A percentile compares a stretch with the other conserved stretches of the same genome.
These are phyloP conservation scores for Hymenoscyphus albidus DNA, from an alignment of 2,329 filamentous ascomycete species.

Conservation along the genomic window DNA sequence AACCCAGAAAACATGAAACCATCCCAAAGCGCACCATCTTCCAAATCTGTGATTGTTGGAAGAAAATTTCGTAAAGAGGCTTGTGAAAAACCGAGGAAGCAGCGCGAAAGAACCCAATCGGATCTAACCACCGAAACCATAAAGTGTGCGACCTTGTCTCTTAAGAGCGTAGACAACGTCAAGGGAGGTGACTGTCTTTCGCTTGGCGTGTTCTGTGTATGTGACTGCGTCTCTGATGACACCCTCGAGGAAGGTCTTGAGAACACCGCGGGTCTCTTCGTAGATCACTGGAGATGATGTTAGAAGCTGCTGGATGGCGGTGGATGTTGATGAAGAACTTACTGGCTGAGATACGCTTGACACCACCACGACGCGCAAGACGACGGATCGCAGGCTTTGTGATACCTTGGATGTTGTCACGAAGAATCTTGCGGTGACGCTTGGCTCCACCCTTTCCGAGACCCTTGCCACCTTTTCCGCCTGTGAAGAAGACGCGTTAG, in stretches of 20 bases:
- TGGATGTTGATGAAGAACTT: slow-evolving; percentile 33
- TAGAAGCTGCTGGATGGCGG: not conserved
- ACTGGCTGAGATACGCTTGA: slow-evolving; percentile 99
- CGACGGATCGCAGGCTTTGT: slow-evolving; percentile 97
- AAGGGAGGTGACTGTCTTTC: slow-evolving; percentile 66
- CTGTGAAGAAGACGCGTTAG: slow-evolving; percentile 44
- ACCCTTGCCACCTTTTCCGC: slow-evolving; percentile 75
- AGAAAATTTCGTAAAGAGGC: slow-evolving; percentile 28
- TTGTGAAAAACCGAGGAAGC: slow-evolving; percentile 19
- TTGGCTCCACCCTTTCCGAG: slow-evolving; percentile 98
- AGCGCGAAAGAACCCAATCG: slow-evolving; percentile 12
- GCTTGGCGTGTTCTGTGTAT: slow-evolving; percentile 69
- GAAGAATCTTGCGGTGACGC: slow-evolving; percentile 98
- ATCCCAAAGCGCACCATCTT: slow-evolving; percentile 27
- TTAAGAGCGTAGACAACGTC: slow-evolving; percentile 64
- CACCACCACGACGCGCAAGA: slow-evolving; percentile 98
- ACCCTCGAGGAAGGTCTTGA: slow-evolving; percentile 80
- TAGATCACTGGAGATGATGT: slow-evolving; percentile 17
- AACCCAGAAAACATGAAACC: slow-evolving; percentile 24
- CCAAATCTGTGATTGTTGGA: slow-evolving; percentile 16
- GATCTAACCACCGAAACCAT: slow-evolving; percentile 62
- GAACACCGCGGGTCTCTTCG: slow-evolving; percentile 69
- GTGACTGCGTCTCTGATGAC: slow-evolving; percentile 58
- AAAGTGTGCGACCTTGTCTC: slow-evolving; percentile 63
- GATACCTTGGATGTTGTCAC: slow-evolving; percentile 99